phyloP scores from a whole-genome alignment of 2,329 filamentous ascomycete genomes.

The Calonectria hawksworthii region DNA sequence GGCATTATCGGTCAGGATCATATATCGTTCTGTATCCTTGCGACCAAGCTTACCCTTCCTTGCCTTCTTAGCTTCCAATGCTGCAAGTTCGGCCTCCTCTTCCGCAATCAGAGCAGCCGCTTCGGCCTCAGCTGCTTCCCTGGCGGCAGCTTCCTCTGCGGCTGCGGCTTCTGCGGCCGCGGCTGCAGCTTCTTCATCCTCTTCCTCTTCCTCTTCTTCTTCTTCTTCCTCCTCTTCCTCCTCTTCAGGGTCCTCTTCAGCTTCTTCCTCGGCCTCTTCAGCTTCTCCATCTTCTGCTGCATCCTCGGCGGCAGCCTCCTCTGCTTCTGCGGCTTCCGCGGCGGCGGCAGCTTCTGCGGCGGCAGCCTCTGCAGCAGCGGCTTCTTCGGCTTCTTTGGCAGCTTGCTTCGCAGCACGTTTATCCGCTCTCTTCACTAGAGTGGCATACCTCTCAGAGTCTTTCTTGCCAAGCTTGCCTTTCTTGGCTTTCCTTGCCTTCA shows the following conservation, averaged over 20 bases:
- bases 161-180: conserved; percentile 37
- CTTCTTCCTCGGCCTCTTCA: conserved; percentile 49
- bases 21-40: conserved; percentile 30
- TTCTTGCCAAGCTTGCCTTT: conserved; percentile 47
- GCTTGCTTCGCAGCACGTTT: conserved; percentile 34
- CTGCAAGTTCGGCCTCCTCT: conserved; percentile 57
- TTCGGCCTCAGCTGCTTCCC: conserved; percentile 29
- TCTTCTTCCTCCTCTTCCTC: conserved; percentile 31
- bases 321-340: conserved; percentile 38
- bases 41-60: conserved; percentile 49
- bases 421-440: conserved; percentile 32
- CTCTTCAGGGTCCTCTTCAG: conserved; percentile 34
- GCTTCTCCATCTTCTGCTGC: conserved; percentile 38
- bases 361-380: conserved; percentile 35
- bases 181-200: conserved; percentile 50
- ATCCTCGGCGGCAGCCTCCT: conserved; percentile 31
- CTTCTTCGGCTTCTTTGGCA: conserved; percentile 21
- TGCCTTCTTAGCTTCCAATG: conserved; percentile 50
- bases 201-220: conserved; percentile 23
- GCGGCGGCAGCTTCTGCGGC: conserved; percentile 32
- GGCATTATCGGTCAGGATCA: conserved; percentile 22
- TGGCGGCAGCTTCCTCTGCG: conserved; percentile 32
- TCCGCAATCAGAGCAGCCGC: conserved; percentile 38
- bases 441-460: conserved; percentile 38
- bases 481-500: conserved; percentile 54